Conservation (phyloP, 2,329 filamentous ascomycete genomes). For the Amesomyces nigricolor region DNA sequence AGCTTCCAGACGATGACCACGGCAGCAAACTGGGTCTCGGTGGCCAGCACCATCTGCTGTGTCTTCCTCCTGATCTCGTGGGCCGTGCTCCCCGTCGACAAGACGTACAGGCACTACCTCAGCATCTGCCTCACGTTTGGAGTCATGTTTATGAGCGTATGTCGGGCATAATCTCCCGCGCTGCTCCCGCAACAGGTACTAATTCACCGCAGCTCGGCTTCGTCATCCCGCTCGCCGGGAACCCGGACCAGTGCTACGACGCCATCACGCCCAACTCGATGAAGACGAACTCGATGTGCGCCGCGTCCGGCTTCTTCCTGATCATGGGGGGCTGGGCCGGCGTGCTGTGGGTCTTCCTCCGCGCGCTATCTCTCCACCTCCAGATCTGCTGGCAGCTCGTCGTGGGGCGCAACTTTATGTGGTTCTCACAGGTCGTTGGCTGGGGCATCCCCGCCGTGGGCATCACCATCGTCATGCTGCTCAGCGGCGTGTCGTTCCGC, state of each 20-base stretch:
- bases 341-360: constrained; percentile 85
- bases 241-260: constrained; percentile 79
- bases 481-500: constrained; percentile 90
- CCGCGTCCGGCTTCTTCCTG: constrained; percentile 79
- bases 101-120: constrained; percentile 87
- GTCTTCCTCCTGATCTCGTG: constrained; percentile 76
- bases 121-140: constrained; percentile 79
- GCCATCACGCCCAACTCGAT: constrained; percentile 91
- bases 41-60: constrained; percentile 65
- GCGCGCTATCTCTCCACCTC: constrained; percentile 85
- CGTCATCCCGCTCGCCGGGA: constrained; percentile 74
- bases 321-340: constrained; percentile 80
- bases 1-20: constrained; percentile 54
- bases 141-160: constrained; percentile 72
- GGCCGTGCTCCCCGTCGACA: constrained; percentile 73
- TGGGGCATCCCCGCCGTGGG: constrained; percentile 79
- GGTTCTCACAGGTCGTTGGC: constrained; percentile 69
- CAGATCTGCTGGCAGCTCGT: constrained; percentile 97
- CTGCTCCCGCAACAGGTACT: neutral
- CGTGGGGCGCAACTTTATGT: constrained; percentile 85
- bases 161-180: constrained; percentile 30
- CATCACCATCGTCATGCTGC: constrained; percentile 67
- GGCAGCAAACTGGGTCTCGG: constrained; percentile 76
- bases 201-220: constrained; percentile 65
- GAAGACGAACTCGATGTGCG: constrained; percentile 74